These are phyloP conservation scores for Cladosporium sp. DNA, from an alignment of 2,329 filamentous ascomycete genomes.

Conservation along the genomic window DNA sequence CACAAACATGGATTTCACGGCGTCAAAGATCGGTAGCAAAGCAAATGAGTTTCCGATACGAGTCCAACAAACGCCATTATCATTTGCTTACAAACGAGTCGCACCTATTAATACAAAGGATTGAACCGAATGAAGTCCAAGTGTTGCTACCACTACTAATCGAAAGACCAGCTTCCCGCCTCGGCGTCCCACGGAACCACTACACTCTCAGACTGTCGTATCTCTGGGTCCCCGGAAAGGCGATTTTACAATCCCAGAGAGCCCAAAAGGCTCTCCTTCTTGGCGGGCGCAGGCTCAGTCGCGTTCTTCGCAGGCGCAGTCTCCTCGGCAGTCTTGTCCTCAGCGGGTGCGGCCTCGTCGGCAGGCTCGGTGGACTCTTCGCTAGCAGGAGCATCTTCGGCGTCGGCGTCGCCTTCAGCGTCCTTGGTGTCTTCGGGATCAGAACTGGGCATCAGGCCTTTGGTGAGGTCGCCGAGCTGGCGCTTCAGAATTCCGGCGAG, in stretches of 20 bases:
- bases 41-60: neutral
- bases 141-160: neutral
- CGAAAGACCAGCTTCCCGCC: neutral
- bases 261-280: neutral
- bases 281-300: neutral
- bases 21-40: neutral
- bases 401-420: neutral
- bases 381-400: neutral
- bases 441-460: neutral
- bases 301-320: neutral
- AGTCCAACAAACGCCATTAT: neutral
- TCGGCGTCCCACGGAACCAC: neutral
- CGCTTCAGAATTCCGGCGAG: slow-evolving; percentile 2
- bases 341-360: neutral
- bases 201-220: neutral
- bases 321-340: neutral
- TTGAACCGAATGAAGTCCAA: neutral
- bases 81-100: neutral
- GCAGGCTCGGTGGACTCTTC: neutral
- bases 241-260: neutral
- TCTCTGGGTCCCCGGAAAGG: neutral
- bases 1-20: neutral
- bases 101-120: neutral
- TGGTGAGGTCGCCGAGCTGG: neutral
- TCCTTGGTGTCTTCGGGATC: neutral